A percentile compares a stretch with the other conserved stretches of the same genome.
These are phyloP conservation scores for Hymenoscyphus fructigenus DNA, from an alignment of 2,329 filamentous ascomycete species.

Conservation along the genomic window DNA sequence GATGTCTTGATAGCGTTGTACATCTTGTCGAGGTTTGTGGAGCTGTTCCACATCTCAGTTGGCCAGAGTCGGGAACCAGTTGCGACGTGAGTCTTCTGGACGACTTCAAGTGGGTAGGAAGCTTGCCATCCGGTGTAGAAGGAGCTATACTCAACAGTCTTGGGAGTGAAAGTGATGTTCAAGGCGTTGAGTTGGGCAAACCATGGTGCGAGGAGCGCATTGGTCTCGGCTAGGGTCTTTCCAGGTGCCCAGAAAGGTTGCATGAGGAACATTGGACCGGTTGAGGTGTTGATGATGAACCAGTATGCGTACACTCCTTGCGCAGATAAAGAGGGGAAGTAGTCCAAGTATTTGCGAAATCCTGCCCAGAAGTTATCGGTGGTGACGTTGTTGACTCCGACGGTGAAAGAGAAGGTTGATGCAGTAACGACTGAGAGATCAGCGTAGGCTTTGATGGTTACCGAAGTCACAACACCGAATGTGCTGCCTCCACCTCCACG, in stretches of 20 bases:
- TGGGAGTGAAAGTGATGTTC: slow-evolving; percentile 28
- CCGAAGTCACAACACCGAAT: slow-evolving; percentile 49
- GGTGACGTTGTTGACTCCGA: slow-evolving; percentile 31
- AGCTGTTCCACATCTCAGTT: not conserved
- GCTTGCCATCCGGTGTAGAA: slow-evolving; percentile 38
- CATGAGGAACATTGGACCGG: slow-evolving; percentile 38
- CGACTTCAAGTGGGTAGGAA: slow-evolving; percentile 42
- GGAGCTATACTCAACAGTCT: slow-evolving; percentile 17
- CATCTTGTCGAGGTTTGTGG: slow-evolving; percentile 2
- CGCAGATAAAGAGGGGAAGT: slow-evolving; percentile 42
- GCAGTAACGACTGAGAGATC: slow-evolving; percentile 39
- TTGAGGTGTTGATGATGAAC: slow-evolving; percentile 34
- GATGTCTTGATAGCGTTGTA: slow-evolving; percentile 29
- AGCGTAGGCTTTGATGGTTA: slow-evolving; percentile 53
- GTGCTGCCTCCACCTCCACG: slow-evolving; percentile 58
- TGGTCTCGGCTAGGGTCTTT: slow-evolving; percentile 32
- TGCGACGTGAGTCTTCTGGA: slow-evolving; percentile 34
- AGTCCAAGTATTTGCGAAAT: slow-evolving; percentile 48
- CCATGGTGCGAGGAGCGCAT: slow-evolving; percentile 38
- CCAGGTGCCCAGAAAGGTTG: slow-evolving; percentile 33
- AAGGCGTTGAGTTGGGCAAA: slow-evolving; percentile 39
- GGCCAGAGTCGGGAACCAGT: slow-evolving; percentile 5
- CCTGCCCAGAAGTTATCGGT: slow-evolving; percentile 51
- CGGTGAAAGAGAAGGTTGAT: slow-evolving; percentile 21
- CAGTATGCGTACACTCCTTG: slow-evolving; percentile 33